Evolutionary conservation across 208 protist genomes (phyloP).

Genomic region (Leishmania tarentolae): DNA sequence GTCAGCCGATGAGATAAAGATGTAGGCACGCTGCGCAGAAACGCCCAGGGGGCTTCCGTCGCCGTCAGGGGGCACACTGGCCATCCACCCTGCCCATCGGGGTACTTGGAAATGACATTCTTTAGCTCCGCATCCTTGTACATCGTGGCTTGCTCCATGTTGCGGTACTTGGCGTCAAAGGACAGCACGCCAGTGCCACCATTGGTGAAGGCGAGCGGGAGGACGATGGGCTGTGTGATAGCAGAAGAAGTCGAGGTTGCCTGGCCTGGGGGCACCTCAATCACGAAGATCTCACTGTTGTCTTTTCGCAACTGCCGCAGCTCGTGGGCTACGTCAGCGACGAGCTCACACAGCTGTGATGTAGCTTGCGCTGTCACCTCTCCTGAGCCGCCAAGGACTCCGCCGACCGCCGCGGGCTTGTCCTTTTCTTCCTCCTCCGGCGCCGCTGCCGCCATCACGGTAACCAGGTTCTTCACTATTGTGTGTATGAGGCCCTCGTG

Average conservation of each 20-base stretch:
- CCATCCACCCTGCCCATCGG: constrained; percentile 82
- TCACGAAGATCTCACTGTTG: constrained; percentile 48
- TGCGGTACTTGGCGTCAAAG: constrained; percentile 68
- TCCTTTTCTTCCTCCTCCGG: constrained; percentile 1
- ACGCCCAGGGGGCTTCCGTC: constrained; percentile 27
- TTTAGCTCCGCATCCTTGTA: constrained; percentile 79
- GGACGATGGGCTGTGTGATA: constrained; percentile 32
- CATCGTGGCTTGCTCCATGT: constrained; percentile 75
- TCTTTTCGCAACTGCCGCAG: constrained; percentile 53
- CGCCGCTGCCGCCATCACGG: constrained; percentile 12
- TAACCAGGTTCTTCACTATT: constrained; percentile 31
- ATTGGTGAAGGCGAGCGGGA: constrained; percentile 68
- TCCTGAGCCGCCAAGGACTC: neutral
- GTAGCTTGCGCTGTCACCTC: neutral
- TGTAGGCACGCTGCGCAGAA: constrained; percentile 31
- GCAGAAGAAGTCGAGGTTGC: constrained; percentile 4
- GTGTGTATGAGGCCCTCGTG: constrained; percentile 27
- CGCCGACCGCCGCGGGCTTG: neutral
- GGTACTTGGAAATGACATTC: constrained; percentile 76
- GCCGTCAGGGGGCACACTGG: constrained; percentile 31
- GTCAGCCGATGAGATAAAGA: constrained; percentile 5
- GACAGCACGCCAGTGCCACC: constrained; percentile 53
- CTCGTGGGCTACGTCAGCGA: constrained; percentile 44
- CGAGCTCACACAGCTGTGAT: constrained; percentile 32
- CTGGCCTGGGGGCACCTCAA: constrained; percentile 37